These are phyloP conservation scores for Nannochloropsis granulata DNA, from an alignment of 108 stramenopile genomes.

Conservation along the genomic window DNA sequence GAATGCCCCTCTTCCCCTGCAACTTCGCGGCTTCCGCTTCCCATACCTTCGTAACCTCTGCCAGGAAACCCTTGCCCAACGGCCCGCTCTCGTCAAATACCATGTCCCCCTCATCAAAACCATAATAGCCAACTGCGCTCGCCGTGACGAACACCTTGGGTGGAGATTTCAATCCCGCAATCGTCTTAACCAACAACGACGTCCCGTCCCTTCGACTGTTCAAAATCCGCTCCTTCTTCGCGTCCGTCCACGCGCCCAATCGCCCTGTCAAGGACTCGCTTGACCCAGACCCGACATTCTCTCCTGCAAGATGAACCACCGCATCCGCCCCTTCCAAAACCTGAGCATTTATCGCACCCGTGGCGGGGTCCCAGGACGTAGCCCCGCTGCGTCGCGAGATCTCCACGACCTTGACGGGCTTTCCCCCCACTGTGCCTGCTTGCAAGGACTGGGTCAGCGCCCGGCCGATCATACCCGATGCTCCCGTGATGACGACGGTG, in stretches of 20 bases:
- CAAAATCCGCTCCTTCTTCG: neutral
- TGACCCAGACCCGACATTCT: conserved; percentile 1
- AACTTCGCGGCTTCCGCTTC: neutral
- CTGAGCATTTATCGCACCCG: neutral
- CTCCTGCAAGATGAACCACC: conserved; percentile 3
- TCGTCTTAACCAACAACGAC: neutral
- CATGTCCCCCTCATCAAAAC: neutral
- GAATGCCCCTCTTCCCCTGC: conserved; percentile 22
- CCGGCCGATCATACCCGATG: neutral
- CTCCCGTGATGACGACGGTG: neutral
- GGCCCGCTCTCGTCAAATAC: neutral
- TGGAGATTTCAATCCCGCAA: neutral
- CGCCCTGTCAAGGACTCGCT: neutral
- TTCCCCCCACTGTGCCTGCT: neutral
- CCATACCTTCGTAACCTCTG: conserved; percentile 2
- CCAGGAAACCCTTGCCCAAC: neutral
- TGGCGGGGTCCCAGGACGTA: conserved; percentile 2
- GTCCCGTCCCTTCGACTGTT: neutral
- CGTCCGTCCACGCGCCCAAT: neutral
- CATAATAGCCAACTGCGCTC: conserved; percentile 1
- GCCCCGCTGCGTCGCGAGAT: neutral
- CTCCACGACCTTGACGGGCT: neutral
- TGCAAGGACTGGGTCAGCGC: neutral
- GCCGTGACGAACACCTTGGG: neutral
- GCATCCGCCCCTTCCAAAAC: conserved; percentile 2